These are phyloP conservation scores for Picea abies DNA, from an alignment of 83 land plant genomes.

Conservation along the genomic window DNA sequence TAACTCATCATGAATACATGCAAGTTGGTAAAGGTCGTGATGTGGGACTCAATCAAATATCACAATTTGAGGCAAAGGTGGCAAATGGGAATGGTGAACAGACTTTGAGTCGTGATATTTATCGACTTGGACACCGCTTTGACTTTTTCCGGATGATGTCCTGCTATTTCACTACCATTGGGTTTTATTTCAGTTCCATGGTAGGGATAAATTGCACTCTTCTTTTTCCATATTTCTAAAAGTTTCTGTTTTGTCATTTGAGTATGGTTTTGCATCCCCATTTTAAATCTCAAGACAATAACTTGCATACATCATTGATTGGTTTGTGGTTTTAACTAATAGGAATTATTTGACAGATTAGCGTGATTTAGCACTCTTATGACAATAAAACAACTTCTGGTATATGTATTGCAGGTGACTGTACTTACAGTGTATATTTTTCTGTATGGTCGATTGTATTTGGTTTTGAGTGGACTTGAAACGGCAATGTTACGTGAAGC, in stretches of 20 bases:
- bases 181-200: constrained; percentile 82
- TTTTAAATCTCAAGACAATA: neutral
- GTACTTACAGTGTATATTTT: constrained; percentile 77
- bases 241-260: neutral
- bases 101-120: constrained; percentile 75
- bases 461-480: constrained; percentile 80
- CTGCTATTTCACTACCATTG: constrained; percentile 84
- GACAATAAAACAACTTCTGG: constrained; percentile 1
- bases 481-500: constrained; percentile 44
- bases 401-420: constrained; percentile 54
- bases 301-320: neutral
- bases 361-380: too few species aligned
- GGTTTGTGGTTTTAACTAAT: constrained; percentile 37
- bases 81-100: constrained; percentile 88
- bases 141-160: constrained; percentile 85
- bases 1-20: constrained; percentile 78
- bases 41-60: constrained; percentile 86
- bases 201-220: constrained; percentile 29
- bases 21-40: constrained; percentile 90
- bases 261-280: neutral
- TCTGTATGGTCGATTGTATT: constrained; percentile 71
- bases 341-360: too few species aligned
- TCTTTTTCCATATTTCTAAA: neutral
- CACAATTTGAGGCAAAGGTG: constrained; percentile 81
- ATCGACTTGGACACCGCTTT: constrained; percentile 82